Percentiles rank a stretch among this genome's conserved stretches.
phyloP scores from a whole-genome alignment of 306 rosid genomes.

The Lupinus albus region DNA sequence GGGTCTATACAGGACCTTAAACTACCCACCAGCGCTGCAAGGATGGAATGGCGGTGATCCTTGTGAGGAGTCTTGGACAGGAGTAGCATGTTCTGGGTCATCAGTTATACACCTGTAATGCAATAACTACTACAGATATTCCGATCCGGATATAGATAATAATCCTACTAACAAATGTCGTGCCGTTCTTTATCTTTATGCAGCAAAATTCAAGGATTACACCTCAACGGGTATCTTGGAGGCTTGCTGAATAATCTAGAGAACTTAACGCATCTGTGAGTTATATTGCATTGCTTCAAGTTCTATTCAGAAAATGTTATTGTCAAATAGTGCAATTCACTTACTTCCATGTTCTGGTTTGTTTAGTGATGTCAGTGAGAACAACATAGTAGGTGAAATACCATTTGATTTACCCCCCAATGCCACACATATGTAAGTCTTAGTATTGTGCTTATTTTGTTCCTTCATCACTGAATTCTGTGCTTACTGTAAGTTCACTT shows the following conservation, averaged over 20 bases:
- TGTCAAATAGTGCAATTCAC: constrained; percentile 14
- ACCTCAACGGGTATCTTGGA: constrained; percentile 78
- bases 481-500: constrained; percentile 7
- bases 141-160: background rate
- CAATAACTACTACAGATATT: constrained; percentile 10
- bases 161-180: constrained; percentile 16
- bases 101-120: constrained; percentile 82
- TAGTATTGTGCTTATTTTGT: constrained; percentile 15
- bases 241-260: constrained; percentile 60
- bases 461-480: constrained; percentile 7
- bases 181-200: constrained; percentile 32
- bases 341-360: constrained; percentile 41
- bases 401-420: constrained; percentile 73
- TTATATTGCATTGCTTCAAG: constrained; percentile 24
- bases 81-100: constrained; percentile 77
- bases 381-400: constrained; percentile 70
- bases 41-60: constrained; percentile 87
- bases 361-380: constrained; percentile 79
- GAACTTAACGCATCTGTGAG: constrained; percentile 74
- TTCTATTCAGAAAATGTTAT: background rate
- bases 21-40: constrained; percentile 56
- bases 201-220: constrained; percentile 77
- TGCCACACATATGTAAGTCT: constrained; percentile 81
- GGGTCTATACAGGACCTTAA: constrained; percentile 64
- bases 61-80: constrained; percentile 83